Evolutionary conservation across 1,284 basidiomycete genomes (phyloP).

Genomic region (Trametes polyzona): DNA sequence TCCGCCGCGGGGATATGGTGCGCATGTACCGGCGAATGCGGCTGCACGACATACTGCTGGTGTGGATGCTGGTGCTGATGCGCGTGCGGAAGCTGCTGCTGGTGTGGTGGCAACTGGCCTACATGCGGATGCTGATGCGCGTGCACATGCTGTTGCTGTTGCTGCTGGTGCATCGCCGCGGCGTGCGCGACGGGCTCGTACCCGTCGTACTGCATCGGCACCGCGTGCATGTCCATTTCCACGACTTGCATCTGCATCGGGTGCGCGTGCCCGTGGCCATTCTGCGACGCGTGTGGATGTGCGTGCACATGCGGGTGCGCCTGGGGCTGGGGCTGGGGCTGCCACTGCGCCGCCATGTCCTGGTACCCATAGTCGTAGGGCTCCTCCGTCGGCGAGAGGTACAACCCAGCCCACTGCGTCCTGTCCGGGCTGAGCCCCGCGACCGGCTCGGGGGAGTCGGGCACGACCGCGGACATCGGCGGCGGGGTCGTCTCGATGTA

Average conservation of each 20-base stretch:
- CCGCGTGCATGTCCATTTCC: conserved; percentile 17
- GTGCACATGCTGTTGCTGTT: not conserved
- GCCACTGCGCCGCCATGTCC: conserved; percentile 26
- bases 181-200: conserved; percentile 19
- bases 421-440: conserved; percentile 2
- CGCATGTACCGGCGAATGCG: conserved; percentile 26
- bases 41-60: conserved; percentile 15
- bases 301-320: conserved; percentile 20
- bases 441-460: not conserved
- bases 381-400: conserved; percentile 11
- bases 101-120: not conserved
- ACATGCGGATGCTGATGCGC: not conserved
- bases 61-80: not conserved
- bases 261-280: conserved; percentile 7
- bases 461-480: not conserved
- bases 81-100: not conserved
- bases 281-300: conserved; percentile 6
- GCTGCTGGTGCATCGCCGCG: not conserved
- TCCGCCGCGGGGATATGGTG: conserved; percentile 29
- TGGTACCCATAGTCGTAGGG: conserved; percentile 27
- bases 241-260: conserved; percentile 14
- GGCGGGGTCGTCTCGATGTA: conserved; percentile 15
- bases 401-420: conserved; percentile 14
- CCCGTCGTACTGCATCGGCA: conserved; percentile 20
- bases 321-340: conserved; percentile 20